These are phyloP conservation scores for Solanum arcanum DNA, from an alignment of 257 asterid species.

Conservation along the genomic window DNA sequence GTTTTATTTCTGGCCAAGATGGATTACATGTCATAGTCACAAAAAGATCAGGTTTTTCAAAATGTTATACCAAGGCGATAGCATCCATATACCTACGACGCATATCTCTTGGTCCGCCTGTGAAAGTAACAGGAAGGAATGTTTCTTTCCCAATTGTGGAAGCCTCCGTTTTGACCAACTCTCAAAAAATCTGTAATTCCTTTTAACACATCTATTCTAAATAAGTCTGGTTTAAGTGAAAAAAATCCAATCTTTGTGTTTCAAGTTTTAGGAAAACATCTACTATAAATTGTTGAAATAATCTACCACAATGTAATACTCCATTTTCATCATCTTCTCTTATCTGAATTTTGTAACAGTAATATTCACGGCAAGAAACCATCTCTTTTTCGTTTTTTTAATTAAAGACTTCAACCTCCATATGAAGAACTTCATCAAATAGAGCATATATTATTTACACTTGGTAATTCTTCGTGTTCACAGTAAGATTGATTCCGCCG, in stretches of 20 bases:
- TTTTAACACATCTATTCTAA: not conserved
- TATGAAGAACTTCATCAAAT: not conserved
- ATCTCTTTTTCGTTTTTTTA: not conserved
- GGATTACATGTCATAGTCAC: not conserved
- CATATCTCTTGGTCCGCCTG: not conserved
- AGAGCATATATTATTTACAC: not conserved
- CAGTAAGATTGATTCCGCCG: not conserved
- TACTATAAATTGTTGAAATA: no score
- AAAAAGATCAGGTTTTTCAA: not conserved
- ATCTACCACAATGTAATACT: not conserved
- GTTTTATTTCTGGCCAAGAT: not conserved
- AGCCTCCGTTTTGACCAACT: not conserved
- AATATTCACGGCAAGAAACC: not conserved
- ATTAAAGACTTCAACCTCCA: not conserved
- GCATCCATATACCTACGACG: not conserved
- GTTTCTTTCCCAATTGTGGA: not conserved
- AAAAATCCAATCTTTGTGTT: not conserved
- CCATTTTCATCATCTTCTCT: not conserved
- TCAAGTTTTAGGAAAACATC: not conserved
- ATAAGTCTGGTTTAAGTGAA: not conserved
- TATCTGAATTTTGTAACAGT: not conserved
- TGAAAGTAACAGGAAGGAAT: not conserved
- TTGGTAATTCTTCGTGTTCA: not conserved
- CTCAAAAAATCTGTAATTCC: not conserved
- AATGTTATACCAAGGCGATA: not conserved